A percentile compares a stretch with the other conserved stretches of the same genome.
phyloP scores from a whole-genome alignment of 2,329 filamentous ascomycete genomes.

The Penicillium psychrosexuale region DNA sequence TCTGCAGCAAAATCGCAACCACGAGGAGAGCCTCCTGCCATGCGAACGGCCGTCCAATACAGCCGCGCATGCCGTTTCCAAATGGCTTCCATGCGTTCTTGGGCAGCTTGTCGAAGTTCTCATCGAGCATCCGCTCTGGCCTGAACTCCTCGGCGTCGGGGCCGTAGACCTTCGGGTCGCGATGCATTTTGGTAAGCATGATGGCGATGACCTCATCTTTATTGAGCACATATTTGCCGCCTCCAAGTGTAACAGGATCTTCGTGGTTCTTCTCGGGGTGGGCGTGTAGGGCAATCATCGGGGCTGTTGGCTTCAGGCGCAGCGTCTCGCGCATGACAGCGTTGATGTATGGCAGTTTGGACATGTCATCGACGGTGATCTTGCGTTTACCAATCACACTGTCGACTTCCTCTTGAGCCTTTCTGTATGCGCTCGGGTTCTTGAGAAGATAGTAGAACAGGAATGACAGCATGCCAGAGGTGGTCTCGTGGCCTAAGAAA shows the following conservation, averaged over 20 bases:
- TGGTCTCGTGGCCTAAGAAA: slow-evolving; percentile 63
- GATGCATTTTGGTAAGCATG: slow-evolving; percentile 55
- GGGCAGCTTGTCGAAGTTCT: slow-evolving; percentile 62
- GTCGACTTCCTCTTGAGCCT: slow-evolving; percentile 67
- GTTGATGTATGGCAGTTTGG: slow-evolving; percentile 64
- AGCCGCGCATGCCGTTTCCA: slow-evolving; percentile 67
- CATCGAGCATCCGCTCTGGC: slow-evolving; percentile 70
- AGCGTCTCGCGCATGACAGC: slow-evolving; percentile 64
- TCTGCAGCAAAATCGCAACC: slow-evolving; percentile 64
- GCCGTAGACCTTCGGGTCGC: slow-evolving; percentile 63
- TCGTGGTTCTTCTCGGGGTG: slow-evolving; percentile 42
- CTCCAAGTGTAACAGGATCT: slow-evolving; percentile 50
- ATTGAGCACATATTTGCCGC: slow-evolving; percentile 60
- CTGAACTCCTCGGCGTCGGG: slow-evolving; percentile 63
- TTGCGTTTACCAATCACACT: slow-evolving; percentile 57
- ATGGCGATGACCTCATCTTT: slow-evolving; percentile 51
- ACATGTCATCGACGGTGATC: slow-evolving; percentile 60
- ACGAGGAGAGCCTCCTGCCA: slow-evolving; percentile 68
- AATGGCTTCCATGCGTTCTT: slow-evolving; percentile 70
- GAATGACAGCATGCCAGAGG: slow-evolving; percentile 65
- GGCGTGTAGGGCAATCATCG: slow-evolving; percentile 52
- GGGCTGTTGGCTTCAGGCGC: slow-evolving; percentile 58
- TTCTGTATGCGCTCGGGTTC: slow-evolving; percentile 58
- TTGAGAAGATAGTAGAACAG: slow-evolving; percentile 63
- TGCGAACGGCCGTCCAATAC: slow-evolving; percentile 70